phyloP scores from a whole-genome alignment of 2,329 filamentous ascomycete genomes.

The Tolypocladium ophioglossoides region DNA sequence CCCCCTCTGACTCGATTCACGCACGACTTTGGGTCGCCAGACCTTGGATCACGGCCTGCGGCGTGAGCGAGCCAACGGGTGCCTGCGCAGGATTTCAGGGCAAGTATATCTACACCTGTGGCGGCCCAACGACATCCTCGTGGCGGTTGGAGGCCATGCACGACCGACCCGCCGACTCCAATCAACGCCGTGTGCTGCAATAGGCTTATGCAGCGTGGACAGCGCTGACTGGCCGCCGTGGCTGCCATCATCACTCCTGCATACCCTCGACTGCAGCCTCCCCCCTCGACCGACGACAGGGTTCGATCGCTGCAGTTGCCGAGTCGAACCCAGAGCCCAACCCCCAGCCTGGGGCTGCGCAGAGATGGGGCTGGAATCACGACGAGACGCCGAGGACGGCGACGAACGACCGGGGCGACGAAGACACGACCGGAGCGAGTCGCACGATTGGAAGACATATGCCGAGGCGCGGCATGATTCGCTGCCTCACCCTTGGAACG shows the following conservation, averaged over 20 bases:
- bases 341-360: conserved; percentile 10
- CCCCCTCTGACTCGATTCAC: background rate
- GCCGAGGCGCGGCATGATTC: conserved; percentile 11
- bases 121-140: conserved; percentile 1
- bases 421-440: conserved; percentile 11
- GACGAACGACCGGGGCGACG: conserved; percentile 15
- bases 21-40: background rate
- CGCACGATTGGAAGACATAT: conserved; percentile 7
- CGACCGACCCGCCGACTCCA: conserved; percentile 6
- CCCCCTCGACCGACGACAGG: conserved; percentile 8
- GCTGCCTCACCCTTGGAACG: conserved; percentile 16
- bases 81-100: background rate
- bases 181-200: conserved; percentile 9
- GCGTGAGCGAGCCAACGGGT: background rate
- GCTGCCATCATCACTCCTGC: background rate
- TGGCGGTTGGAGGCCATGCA: conserved; percentile 5
- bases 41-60: background rate
- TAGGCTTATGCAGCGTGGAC: conserved; percentile 12
- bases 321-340: conserved; percentile 13
- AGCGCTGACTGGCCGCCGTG: conserved; percentile 12
- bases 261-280: conserved; percentile 4
- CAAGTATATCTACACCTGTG: background rate
- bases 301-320: conserved; percentile 1
- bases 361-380: conserved; percentile 21
- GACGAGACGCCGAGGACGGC: conserved; percentile 18